Evolutionary conservation across 179 eudicot genomes (phyloP).

Genomic region (Silene noctiflora): DNA sequence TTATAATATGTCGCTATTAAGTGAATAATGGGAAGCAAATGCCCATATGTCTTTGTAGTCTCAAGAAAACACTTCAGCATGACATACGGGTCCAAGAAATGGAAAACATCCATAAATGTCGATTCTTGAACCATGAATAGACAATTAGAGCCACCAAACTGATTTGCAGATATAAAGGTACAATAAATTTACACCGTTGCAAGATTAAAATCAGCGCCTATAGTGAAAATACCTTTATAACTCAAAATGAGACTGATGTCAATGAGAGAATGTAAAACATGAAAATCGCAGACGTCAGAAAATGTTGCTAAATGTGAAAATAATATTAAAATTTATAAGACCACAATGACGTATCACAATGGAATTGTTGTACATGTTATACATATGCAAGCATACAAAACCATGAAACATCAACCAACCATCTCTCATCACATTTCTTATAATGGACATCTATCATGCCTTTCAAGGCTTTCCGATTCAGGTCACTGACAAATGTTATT

Average conservation of each 20-base stretch:
- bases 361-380: not conserved
- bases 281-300: not conserved
- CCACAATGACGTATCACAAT: not conserved
- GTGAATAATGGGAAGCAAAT: not conserved
- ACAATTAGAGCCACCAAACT: not conserved
- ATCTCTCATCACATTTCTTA: not conserved
- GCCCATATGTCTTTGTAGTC: not conserved
- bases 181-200: not conserved
- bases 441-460: not conserved
- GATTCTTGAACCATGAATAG: not conserved
- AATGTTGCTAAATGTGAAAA: not conserved
- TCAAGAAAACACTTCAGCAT: conserved; percentile 3
- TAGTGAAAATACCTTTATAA: not conserved
- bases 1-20: not conserved
- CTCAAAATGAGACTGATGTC: not conserved
- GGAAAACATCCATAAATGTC: not conserved
- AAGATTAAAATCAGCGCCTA: not conserved
- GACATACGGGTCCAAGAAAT: not conserved
- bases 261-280: not conserved
- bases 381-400: not conserved
- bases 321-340: not conserved
- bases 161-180: not conserved
- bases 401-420: not conserved
- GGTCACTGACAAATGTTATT: not conserved
- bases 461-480: not conserved